Percentiles rank a stretch among this genome's conserved stretches.
Conservation (phyloP, 345 rosid genomes). For the Microcos paniculata region DNA sequence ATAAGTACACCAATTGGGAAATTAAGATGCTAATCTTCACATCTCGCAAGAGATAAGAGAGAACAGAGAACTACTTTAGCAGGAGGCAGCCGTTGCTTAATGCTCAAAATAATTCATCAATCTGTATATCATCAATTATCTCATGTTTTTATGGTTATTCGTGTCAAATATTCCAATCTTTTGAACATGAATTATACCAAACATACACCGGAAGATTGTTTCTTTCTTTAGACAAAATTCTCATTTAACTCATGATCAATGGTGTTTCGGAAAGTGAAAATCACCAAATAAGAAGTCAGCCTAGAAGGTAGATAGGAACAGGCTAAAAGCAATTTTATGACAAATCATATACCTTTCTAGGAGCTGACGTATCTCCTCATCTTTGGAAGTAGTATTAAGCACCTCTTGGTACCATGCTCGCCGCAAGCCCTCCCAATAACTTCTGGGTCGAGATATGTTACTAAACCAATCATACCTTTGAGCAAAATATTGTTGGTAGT, state of each 20-base stretch:
- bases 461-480: slow-evolving; percentile 60
- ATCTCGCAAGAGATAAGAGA: not conserved
- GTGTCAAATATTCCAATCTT: not conserved
- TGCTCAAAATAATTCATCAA: not conserved
- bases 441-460: slow-evolving; percentile 77
- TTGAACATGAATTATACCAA: not conserved
- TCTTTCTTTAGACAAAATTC: no score
- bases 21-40: slow-evolving; percentile 2
- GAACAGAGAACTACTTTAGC: not conserved
- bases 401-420: slow-evolving; percentile 71
- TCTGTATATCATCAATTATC: not conserved
- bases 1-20: not conserved
- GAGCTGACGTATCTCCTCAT: slow-evolving; percentile 67
- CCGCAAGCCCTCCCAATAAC: slow-evolving; percentile 84
- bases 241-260: not conserved
- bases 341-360: slow-evolving; percentile 54
- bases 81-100: not conserved
- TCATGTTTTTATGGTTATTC: no score
- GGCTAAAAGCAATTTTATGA: not conserved
- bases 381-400: slow-evolving; percentile 39
- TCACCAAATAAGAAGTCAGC: not conserved
- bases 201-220: no score
- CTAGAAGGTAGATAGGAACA: not conserved
- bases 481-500: slow-evolving; percentile 22
- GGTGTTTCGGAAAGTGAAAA: no score